These are phyloP conservation scores for Galerina sulciceps DNA, from an alignment of 768 basidiomycete species.

Conservation along the genomic window DNA sequence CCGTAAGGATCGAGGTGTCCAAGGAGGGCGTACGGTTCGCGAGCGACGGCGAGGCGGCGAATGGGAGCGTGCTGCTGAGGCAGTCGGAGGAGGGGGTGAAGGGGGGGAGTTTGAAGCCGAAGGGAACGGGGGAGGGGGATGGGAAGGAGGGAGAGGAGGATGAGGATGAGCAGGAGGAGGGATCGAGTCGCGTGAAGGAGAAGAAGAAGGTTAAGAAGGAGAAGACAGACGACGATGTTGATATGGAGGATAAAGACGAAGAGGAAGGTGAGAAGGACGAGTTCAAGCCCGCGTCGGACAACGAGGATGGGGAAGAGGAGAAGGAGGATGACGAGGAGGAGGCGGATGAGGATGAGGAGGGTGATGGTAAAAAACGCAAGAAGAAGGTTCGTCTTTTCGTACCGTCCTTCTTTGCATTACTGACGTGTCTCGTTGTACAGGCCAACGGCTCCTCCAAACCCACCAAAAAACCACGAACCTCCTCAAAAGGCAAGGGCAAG, in stretches of 20 bases:
- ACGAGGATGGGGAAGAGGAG: constrained; percentile 48
- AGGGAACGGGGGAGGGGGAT: constrained; percentile 41
- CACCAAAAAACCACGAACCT: constrained; percentile 49
- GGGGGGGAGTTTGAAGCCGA: constrained; percentile 47
- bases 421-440: constrained; percentile 17
- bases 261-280: constrained; percentile 65
- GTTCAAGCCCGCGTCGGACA: constrained; percentile 22
- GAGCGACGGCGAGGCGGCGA: constrained; percentile 95
- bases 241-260: no score
- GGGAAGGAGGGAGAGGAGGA: constrained; percentile 51
- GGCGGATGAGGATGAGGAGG: constrained; percentile 55
- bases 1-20: constrained; percentile 91
- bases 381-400: constrained; percentile 52
- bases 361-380: constrained; percentile 71
- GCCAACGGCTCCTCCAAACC: constrained; percentile 45
- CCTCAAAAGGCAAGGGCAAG: constrained; percentile 62
- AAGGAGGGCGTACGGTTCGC: constrained; percentile 96
- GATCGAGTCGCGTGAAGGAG: constrained; percentile 52
- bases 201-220: no score
- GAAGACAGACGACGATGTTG: no score
- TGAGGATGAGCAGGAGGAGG: constrained; percentile 56
- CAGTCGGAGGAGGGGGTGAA: constrained; percentile 58
- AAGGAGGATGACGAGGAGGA: constrained; percentile 52
- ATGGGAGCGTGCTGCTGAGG: constrained; percentile 85
- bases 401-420: neutral